These are phyloP conservation scores for Cryphonectria carpinicola DNA, from an alignment of 2,329 filamentous ascomycete genomes.

Conservation along the genomic window DNA sequence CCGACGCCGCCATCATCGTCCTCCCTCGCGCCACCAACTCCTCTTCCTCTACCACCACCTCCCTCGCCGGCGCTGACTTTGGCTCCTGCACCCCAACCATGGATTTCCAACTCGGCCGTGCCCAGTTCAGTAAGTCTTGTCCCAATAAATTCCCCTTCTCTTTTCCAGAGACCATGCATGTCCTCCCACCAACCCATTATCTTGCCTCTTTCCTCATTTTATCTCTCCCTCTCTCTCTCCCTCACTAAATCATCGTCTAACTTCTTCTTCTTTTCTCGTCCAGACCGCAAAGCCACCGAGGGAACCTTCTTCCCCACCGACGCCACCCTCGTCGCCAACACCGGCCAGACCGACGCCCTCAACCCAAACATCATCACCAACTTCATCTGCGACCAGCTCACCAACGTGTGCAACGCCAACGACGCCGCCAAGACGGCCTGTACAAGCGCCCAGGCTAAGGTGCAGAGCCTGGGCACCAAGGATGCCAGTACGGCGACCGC, in stretches of 20 bases:
- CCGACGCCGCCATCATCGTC: conserved; percentile 18
- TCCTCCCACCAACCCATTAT: too few species aligned
- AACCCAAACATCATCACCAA: conserved; percentile 69
- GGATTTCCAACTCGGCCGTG: conserved; percentile 24
- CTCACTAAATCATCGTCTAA: too few species aligned
- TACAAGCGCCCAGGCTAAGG: conserved; percentile 51
- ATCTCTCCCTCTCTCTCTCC: too few species aligned
- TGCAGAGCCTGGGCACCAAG: conserved; percentile 52
- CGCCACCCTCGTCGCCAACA: conserved; percentile 23
- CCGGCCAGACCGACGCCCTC: conserved; percentile 54
- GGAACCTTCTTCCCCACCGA: conserved; percentile 27
- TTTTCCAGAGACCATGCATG: background rate
- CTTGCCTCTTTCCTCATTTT: background rate
- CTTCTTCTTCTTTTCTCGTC: background rate
- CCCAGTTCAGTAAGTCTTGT: conserved; percentile 14
- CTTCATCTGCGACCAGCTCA: conserved; percentile 63
- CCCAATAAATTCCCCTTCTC: background rate
- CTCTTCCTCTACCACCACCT: conserved; percentile 3
- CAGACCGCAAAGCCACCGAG: conserved; percentile 17
- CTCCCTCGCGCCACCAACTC: conserved; percentile 20
- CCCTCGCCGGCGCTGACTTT: conserved; percentile 20
- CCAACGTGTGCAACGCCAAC: conserved; percentile 63
- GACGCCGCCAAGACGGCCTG: conserved; percentile 55
- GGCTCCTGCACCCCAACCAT: conserved; percentile 24
- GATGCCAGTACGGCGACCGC: conserved; percentile 53